Evolutionary conservation across 306 rosid genomes (phyloP), one percentile per base, ranked within the genome.

Genomic region (Cicer cuneatum): DNA sequence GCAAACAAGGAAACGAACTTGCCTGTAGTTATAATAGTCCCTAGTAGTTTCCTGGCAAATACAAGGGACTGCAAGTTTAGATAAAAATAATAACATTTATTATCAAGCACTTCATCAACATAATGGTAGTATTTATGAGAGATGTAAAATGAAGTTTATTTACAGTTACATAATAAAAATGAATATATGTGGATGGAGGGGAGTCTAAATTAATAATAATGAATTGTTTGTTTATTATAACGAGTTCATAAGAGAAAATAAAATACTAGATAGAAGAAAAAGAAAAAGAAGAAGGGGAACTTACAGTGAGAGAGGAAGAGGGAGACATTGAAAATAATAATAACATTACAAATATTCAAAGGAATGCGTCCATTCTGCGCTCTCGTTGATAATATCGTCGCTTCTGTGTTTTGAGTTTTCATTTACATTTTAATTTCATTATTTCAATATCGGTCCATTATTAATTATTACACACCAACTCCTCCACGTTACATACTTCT

Each of bases 11-110:
- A 16, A 77, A 39, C 24, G 74, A 63, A 78, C 86, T 82, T 83
- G 83, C 96, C 96, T 88, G 85, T 29, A 29, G 5, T 81, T 81
- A 86, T 37, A 59, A 86, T 7, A 49, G 54, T 57, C 69, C 83
- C 83, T 19, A 75, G 33, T 49, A 84, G n/a, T 38, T 81, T 71
- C 76, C 82, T 78, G 11, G 85, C 68, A 43, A 73, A 78, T 66
- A 81, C 71, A 65, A 68, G 66, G 33, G 83, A 63, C 96, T 90
- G 85, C 83, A 72, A 9, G 72, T 53, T 67, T 16, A 74, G 59
- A 67, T 37, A 4, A 61, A 59, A 0, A 29, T 3, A 29, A 29
- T 29, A 59, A 4, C 59, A 53, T 53, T 52, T 16, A 29, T 29
- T 29, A 29, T 29, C 35, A 29, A 29, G 5, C 35, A 29, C 35